These are phyloP conservation scores for Phymatotrichopsis omnivora DNA, from an alignment of 2,329 filamentous ascomycete species.

Conservation along the genomic window DNA sequence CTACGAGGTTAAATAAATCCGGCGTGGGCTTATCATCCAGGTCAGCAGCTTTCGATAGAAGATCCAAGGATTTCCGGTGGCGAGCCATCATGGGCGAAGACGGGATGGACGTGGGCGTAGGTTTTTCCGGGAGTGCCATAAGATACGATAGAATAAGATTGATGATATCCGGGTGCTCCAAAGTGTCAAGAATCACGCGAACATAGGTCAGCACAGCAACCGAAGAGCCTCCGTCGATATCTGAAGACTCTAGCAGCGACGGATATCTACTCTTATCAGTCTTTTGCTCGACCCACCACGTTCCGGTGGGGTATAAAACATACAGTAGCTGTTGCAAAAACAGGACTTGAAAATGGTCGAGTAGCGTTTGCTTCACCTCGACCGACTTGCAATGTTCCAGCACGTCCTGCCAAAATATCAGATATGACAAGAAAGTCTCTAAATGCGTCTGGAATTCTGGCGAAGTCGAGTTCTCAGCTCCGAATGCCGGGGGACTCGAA, in stretches of 20 bases:
- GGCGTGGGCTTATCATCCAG: slow-evolving; percentile 70
- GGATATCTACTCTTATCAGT: slow-evolving; percentile 56
- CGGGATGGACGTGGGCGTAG: slow-evolving; percentile 42
- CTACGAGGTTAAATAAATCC: slow-evolving; percentile 82
- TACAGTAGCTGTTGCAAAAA: slow-evolving; percentile 90
- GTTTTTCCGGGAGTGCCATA: slow-evolving; percentile 62
- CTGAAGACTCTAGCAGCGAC: slow-evolving; percentile 89
- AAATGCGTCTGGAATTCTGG: slow-evolving; percentile 74
- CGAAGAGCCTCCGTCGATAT: slow-evolving; percentile 91
- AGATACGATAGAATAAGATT: slow-evolving; percentile 90
- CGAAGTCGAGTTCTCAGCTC: slow-evolving; percentile 61
- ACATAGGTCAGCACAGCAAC: slow-evolving; percentile 93
- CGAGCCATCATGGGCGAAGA: slow-evolving; percentile 50
- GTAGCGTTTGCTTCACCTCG: slow-evolving; percentile 82
- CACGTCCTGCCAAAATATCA: slow-evolving; percentile 97
- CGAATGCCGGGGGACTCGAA: slow-evolving; percentile 41
- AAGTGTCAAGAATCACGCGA: slow-evolving; percentile 74
- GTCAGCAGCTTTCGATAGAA: slow-evolving; percentile 67
- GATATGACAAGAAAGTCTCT: slow-evolving; percentile 85
- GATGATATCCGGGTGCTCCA: slow-evolving; percentile 89
- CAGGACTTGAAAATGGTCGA: slow-evolving; percentile 95
- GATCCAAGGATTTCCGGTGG: slow-evolving; percentile 78
- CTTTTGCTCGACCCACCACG: slow-evolving; percentile 2
- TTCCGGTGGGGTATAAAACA: slow-evolving; percentile 34
- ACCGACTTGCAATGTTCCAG: slow-evolving; percentile 86